Percentiles rank a stretch among this genome's conserved stretches.
Conservation (phyloP, 805 yeast species). For the Debaryomyces prosopidis region DNA sequence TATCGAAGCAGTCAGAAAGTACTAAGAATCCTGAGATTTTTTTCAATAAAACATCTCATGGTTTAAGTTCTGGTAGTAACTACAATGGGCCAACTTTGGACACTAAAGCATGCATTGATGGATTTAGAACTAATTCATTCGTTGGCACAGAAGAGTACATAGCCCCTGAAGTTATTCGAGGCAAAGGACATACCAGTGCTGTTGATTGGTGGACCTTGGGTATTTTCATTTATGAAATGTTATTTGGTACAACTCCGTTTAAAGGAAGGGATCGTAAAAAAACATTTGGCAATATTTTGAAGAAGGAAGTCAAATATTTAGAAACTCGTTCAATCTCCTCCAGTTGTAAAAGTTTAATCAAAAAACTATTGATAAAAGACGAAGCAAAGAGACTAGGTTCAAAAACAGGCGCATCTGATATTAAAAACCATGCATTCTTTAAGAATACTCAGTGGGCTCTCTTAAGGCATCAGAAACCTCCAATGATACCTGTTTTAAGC, state of each 20-base stretch:
- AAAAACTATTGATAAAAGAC: slow-evolving; percentile 82
- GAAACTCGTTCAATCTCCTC: slow-evolving; percentile 68
- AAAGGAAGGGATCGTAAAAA: slow-evolving; percentile 87
- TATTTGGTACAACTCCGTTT: slow-evolving; percentile 94
- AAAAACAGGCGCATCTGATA: slow-evolving; percentile 91
- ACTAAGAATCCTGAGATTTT: slow-evolving; percentile 76
- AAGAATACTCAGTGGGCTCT: slow-evolving; percentile 95
- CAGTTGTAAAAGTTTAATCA: slow-evolving; percentile 74
- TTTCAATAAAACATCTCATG: slow-evolving; percentile 25
- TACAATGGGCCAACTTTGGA: slow-evolving; percentile 65
- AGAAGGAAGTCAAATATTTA: slow-evolving; percentile 78
- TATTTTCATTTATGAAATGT: slow-evolving; percentile 88
- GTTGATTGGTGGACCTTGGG: slow-evolving; percentile 99
- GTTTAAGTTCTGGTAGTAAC: slow-evolving; percentile 21
- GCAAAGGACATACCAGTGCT: slow-evolving; percentile 96
- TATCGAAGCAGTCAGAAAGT: slow-evolving; percentile 83
- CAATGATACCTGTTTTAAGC: slow-evolving; percentile 83
- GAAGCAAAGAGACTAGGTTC: slow-evolving; percentile 89
- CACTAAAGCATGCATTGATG: slow-evolving; percentile 93
- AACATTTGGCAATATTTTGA: slow-evolving; percentile 85
- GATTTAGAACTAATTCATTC: slow-evolving; percentile 94
- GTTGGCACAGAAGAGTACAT: slow-evolving; percentile 99
- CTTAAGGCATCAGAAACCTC: slow-evolving; percentile 89
- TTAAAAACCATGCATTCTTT: slow-evolving; percentile 88
- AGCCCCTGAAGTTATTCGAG: slow-evolving; percentile 97